These are phyloP conservation scores for Lepidium africanum DNA, from an alignment of 345 rosid genomes.

Conservation along the genomic window DNA sequence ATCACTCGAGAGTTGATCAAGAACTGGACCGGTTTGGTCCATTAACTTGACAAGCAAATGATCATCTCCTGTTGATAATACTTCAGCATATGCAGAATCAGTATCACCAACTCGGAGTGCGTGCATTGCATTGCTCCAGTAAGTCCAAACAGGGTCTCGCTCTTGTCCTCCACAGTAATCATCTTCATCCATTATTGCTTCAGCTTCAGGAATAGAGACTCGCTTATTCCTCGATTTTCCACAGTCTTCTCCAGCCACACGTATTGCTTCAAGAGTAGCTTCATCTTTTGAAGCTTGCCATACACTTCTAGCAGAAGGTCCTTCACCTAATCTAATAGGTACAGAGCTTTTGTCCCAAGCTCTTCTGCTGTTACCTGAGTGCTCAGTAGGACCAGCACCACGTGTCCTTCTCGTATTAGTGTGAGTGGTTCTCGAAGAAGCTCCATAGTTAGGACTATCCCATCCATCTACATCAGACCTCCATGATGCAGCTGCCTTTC, in stretches of 20 bases:
- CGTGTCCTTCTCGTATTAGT: slow-evolving; percentile 46
- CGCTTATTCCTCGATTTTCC: slow-evolving; percentile 45
- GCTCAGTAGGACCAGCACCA: slow-evolving; percentile 45
- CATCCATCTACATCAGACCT: slow-evolving; percentile 64
- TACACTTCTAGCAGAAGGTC: slow-evolving; percentile 96
- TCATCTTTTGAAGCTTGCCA: slow-evolving; percentile 99
- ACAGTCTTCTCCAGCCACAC: slow-evolving; percentile 84
- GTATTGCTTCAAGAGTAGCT: slow-evolving; percentile 95
- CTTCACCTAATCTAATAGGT: slow-evolving; percentile 77
- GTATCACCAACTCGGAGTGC: slow-evolving; percentile 79
- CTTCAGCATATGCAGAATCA: slow-evolving; percentile 87
- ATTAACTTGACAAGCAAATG: slow-evolving; percentile 79
- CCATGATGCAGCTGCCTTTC: slow-evolving; percentile 52
- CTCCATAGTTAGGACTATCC: slow-evolving; percentile 57
- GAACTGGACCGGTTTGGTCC: slow-evolving; percentile 84
- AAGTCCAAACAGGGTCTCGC: slow-evolving; percentile 67
- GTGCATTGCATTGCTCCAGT: slow-evolving; percentile 92
- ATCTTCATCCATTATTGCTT: slow-evolving; percentile 42
- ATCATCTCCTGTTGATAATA: slow-evolving; percentile 70
- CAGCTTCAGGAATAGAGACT: slow-evolving; percentile 57
- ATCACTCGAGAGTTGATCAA: slow-evolving; percentile 79
- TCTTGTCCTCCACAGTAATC: slow-evolving; percentile 45
- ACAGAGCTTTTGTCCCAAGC: slow-evolving; percentile 82
- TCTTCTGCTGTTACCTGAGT: slow-evolving; percentile 55
- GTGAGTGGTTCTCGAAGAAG: slow-evolving; percentile 61